phyloP scores from a whole-genome alignment of 306 rosid genomes.

The Mimosa pudica region DNA sequence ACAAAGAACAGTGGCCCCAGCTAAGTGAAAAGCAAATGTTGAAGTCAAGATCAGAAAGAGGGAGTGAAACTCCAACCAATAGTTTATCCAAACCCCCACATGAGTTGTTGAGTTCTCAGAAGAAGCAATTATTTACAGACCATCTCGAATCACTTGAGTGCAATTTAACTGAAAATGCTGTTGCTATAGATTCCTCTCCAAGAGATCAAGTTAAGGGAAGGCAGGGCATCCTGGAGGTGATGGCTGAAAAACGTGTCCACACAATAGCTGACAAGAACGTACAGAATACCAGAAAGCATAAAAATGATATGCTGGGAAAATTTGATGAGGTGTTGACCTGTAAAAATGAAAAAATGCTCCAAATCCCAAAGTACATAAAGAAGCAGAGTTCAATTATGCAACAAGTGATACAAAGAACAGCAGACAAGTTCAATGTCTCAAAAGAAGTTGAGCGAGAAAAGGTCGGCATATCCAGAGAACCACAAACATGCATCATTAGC shows the following conservation, averaged over 20 bases:
- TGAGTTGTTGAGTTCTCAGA: slow-evolving; percentile 44
- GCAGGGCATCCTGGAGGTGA: slow-evolving; percentile 32
- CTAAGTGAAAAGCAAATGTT: slow-evolving; percentile 46
- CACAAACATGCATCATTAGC: slow-evolving; percentile 27
- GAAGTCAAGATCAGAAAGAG: slow-evolving; percentile 47
- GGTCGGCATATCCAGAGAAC: slow-evolving; percentile 26
- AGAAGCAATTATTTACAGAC: slow-evolving; percentile 50
- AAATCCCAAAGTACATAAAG: slow-evolving; percentile 42
- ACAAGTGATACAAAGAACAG: slow-evolving; percentile 40
- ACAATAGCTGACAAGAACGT: slow-evolving; percentile 45
- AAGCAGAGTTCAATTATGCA: slow-evolving; percentile 42
- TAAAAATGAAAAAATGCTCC: slow-evolving; percentile 43
- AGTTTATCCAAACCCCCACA: slow-evolving; percentile 42
- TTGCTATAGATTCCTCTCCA: slow-evolving; percentile 38
- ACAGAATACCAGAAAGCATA: slow-evolving; percentile 43
- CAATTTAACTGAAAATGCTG: slow-evolving; percentile 34
- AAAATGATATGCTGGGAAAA: slow-evolving; percentile 50
- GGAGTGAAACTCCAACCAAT: slow-evolving; percentile 43
- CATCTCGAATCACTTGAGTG: slow-evolving; percentile 43
- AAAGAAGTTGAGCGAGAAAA: slow-evolving; percentile 33
- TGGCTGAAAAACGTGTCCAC: slow-evolving; percentile 51
- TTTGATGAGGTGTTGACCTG: slow-evolving; percentile 44
- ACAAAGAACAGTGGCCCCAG: slow-evolving; percentile 43
- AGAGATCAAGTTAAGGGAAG: slow-evolving; percentile 39
- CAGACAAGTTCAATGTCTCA: slow-evolving; percentile 39